Evolutionary conservation across 768 basidiomycete species (phyloP), one percentile per base, ranked within the genome.

Genomic region (Amanita jacksonii): DNA sequence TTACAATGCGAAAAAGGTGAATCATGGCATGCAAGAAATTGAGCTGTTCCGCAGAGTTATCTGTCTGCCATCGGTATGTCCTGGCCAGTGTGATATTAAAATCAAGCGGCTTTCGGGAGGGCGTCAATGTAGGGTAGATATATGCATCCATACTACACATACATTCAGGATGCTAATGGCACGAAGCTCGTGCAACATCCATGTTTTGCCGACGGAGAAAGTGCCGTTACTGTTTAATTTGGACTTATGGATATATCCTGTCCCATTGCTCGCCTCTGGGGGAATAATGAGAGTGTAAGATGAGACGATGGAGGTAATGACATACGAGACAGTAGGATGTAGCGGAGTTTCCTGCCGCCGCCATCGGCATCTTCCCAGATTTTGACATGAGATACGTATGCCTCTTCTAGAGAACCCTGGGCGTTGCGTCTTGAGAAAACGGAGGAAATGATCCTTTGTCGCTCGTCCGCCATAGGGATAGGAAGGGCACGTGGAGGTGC

Each of bases 201-300:
- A 99, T 1, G 94, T 90, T 68, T 99, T 99, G 5, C 96, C 96
- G 38, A 98, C 89, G 6, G 91, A 96, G 63, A 94, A 98, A 0
- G 89, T 76, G 25, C 87, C 84, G 57, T 97, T 98, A 33, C 83
- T 81, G 59, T 99, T 98, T 51, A 89, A 67, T 65, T 98, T 98
- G 1, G 93, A 91, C 65, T 99, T 99, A 74, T 99, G 93, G 15
- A 99, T 76, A 59, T 81, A 78, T 1, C 81, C 81, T 37, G 68
- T 63, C 19, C 79, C 77, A 51, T 74, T 74, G 48, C 59, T 65
- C 3, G 79, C 68, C 66, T 80, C 84, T 85, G 55, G 15, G 35
- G 38, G 34, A 20, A 38, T 33, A 47, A 57, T 43, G 33, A 47
- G 46, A 33, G 28, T 38, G 27, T 28, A 28, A 28, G 27, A 41